Percentiles rank a stretch among this genome's conserved stretches.
phyloP scores from a whole-genome alignment of 1,139 yeast species.

The Debaryomycetaceae sp. region DNA sequence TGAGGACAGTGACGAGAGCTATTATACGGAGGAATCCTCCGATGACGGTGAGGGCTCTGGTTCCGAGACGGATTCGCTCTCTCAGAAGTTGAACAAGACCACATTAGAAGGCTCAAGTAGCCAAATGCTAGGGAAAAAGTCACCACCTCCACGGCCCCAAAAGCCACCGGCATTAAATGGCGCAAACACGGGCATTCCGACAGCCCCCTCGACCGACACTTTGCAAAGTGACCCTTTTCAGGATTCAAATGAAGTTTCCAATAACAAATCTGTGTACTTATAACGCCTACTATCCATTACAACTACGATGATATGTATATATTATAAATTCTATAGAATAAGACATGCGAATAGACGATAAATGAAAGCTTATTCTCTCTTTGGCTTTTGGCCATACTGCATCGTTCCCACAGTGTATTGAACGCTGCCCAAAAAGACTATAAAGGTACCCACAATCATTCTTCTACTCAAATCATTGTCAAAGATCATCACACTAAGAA shows the following conservation, averaged over 20 bases:
- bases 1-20: slow-evolving; percentile 36
- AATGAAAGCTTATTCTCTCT: neutral
- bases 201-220: slow-evolving; percentile 20
- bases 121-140: slow-evolving; percentile 12
- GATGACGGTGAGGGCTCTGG: slow-evolving; percentile 21
- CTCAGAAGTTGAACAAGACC: slow-evolving; percentile 5
- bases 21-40: slow-evolving; percentile 43
- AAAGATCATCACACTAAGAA: slow-evolving; percentile 51
- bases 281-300: no score
- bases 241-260: slow-evolving; percentile 46
- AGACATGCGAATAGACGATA: no score
- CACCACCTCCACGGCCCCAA: slow-evolving; percentile 33
- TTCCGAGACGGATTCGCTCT: neutral
- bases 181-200: slow-evolving; percentile 6
- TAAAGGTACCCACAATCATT: slow-evolving; percentile 42
- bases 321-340: no score
- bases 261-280: slow-evolving; percentile 12
- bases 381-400: neutral
- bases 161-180: slow-evolving; percentile 19
- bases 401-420: slow-evolving; percentile 27
- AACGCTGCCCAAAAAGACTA: slow-evolving; percentile 55
- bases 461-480: slow-evolving; percentile 37
- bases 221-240: slow-evolving; percentile 66
- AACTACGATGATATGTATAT: no score
- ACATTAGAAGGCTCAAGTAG: slow-evolving; percentile 15